Base-by-base conservation (phyloP, 306 rosid species). In the Leucaena leucocephala region DNA sequence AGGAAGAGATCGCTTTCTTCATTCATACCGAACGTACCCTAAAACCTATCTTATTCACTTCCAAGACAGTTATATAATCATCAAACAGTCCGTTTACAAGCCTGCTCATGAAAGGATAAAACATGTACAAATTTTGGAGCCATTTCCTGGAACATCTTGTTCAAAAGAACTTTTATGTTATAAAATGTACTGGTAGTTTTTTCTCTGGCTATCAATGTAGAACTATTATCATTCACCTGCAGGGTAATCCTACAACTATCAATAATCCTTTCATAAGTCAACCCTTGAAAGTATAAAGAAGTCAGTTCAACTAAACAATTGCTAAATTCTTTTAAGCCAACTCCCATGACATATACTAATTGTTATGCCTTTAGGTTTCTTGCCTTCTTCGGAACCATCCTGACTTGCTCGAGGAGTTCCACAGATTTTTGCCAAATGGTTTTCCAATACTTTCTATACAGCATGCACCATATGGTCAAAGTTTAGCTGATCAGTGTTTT, bases 341-440 rank as follows among this genome's bases (percentile, higher is more conserved):
- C 40, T 61, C 42, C 67, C 40, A 61, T 61, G 38, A 33, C n/a
- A 61, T 61, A 8, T 34, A 27, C 9, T 61, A 13, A 33, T 50
- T 49, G 15, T 68, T 36, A 61, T 69, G 77, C 39, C 44, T 70
- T 50, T 81, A 91, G 97, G 91, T 89, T 82, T 76, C 92, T 49
- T 10, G 71, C 42, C 82, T 88, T 21, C 74, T 91, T 38, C 59
- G 75, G 38, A 82, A 81, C 45, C 93, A 91, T 70, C 75, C 77
- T 22, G 97, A 91, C 79, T 84, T 91, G 57, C 82, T 89, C 34
- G 80, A 82, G 3, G 94, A 89, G 83, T 88, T 89, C 68, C 77
- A 83, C 52, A 83, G 83, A 75, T 91, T 89, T 79, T 68, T 91
- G 38, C 94, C 97, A 1, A 83, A 88, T 80, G 17, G 83, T 4